A percentile compares a stretch with the other conserved stretches of the same genome.
These are phyloP conservation scores for Fusarium metavorans DNA, from an alignment of 2,329 filamentous ascomycete genomes.

Conservation along the genomic window DNA sequence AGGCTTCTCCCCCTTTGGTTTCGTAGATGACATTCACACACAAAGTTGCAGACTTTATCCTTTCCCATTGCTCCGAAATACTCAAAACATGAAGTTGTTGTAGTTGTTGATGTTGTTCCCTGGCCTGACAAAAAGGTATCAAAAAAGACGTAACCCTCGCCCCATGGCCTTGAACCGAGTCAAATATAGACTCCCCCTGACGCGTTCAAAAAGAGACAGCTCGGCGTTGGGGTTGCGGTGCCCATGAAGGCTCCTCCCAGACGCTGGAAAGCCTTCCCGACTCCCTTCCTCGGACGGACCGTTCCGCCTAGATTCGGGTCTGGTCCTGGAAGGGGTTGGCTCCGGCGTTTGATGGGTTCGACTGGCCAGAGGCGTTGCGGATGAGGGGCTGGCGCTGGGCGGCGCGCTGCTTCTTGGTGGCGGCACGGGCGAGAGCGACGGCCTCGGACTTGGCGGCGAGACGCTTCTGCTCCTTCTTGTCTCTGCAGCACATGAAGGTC, in stretches of 20 bases:
- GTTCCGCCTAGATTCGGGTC: constrained; percentile 46
- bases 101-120: constrained; percentile 16
- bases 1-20: constrained; percentile 21
- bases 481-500: constrained; percentile 65
- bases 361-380: constrained; percentile 45
- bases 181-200: constrained; percentile 20
- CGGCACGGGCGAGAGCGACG: constrained; percentile 62
- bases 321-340: constrained; percentile 55
- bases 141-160: constrained; percentile 38
- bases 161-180: constrained; percentile 17
- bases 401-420: constrained; percentile 57
- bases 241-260: constrained; percentile 28
- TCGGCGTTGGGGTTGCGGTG: constrained; percentile 3
- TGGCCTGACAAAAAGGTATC: constrained; percentile 42
- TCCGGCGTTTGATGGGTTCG: constrained; percentile 31
- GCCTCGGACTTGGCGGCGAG: constrained; percentile 61
- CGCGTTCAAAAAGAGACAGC: constrained; percentile 18
- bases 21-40: constrained; percentile 39
- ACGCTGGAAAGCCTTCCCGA: constrained; percentile 34
- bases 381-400: constrained; percentile 54
- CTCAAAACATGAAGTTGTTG: constrained; percentile 32
- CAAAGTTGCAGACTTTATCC: constrained; percentile 40
- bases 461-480: constrained; percentile 59
- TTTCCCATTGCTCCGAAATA: constrained; percentile 42
- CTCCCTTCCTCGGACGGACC: constrained; percentile 32